Percentiles rank a stretch among this genome's conserved stretches.
Conservation (phyloP, 1,284 basidiomycete genomes). For the Laetiporus sulphureus region DNA sequence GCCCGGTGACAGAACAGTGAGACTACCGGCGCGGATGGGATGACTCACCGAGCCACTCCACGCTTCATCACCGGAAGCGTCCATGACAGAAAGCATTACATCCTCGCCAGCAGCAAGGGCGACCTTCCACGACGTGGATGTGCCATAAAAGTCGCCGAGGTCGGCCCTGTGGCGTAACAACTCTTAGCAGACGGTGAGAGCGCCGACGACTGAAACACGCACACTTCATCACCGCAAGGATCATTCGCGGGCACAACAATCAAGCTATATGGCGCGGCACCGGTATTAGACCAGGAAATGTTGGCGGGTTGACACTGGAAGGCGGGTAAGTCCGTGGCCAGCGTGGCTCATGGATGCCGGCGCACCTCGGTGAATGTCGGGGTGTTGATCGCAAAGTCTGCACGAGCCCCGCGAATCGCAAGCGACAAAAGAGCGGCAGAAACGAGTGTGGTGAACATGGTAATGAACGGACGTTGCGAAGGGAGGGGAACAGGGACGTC, state of each 20-base stretch:
- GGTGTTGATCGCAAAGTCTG: slow-evolving; percentile 46
- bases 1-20: no score
- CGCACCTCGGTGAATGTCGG: slow-evolving; percentile 49
- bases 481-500: slow-evolving; percentile 21
- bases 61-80: slow-evolving; percentile 47
- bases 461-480: slow-evolving; percentile 15
- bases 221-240: slow-evolving; percentile 57
- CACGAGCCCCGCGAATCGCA: slow-evolving; percentile 44
- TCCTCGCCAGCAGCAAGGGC: slow-evolving; percentile 40
- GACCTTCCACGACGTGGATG: slow-evolving; percentile 40
- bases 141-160: slow-evolving; percentile 47
- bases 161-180: slow-evolving; percentile 49
- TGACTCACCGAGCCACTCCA: slow-evolving; percentile 58
- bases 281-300: slow-evolving; percentile 46
- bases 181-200: no score
- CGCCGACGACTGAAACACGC: slow-evolving; percentile 18
- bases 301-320: slow-evolving; percentile 46
- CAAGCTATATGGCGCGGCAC: slow-evolving; percentile 50
- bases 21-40: no score
- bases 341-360: neutral
- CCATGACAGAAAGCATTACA: slow-evolving; percentile 50
- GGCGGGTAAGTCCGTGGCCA: slow-evolving; percentile 1
- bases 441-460: slow-evolving; percentile 76
- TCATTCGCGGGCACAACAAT: slow-evolving; percentile 44
- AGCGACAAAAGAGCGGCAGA: slow-evolving; percentile 58